These are phyloP conservation scores for Saccharomycopsis crataegensis DNA, from an alignment of 1,139 yeast genomes.

Conservation along the genomic window DNA sequence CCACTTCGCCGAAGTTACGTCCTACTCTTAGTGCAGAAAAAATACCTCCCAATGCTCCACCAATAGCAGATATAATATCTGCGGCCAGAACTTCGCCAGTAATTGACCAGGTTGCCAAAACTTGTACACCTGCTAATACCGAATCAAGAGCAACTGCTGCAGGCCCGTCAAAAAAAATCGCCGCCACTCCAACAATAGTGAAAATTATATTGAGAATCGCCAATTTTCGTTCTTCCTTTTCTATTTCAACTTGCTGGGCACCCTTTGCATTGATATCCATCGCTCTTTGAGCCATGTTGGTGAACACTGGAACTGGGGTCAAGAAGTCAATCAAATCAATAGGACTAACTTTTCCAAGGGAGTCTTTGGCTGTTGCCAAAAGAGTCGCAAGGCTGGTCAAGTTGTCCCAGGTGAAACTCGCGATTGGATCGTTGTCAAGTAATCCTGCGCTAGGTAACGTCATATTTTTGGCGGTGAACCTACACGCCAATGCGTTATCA, in stretches of 20 bases:
- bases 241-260: neutral
- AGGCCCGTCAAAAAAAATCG: constrained; percentile 3
- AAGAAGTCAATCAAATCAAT: constrained; percentile 14
- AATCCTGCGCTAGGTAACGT: constrained; percentile 11
- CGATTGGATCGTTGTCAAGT: constrained; percentile 12
- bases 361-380: constrained; percentile 4
- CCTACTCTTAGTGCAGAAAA: neutral
- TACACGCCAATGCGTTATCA: neutral
- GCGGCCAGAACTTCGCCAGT: constrained; percentile 4
- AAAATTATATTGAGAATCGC: constrained; percentile 14
- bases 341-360: constrained; percentile 4
- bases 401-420: constrained; percentile 5
- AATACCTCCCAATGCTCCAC: constrained; percentile 4
- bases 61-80: neutral
- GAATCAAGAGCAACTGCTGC: neutral
- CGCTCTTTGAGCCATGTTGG: neutral
- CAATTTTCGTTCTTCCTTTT: constrained; percentile 10
- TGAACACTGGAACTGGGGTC: constrained; percentile 9
- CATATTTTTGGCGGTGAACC: constrained; percentile 1
- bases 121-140: neutral
- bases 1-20: neutral
- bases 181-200: constrained; percentile 8
- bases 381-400: constrained; percentile 9
- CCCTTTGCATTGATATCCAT: constrained; percentile 12
- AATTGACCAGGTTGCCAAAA: constrained; percentile 6